phyloP scores from a whole-genome alignment of 2,329 filamentous ascomycete species.

The Colletotrichum tabaci region DNA sequence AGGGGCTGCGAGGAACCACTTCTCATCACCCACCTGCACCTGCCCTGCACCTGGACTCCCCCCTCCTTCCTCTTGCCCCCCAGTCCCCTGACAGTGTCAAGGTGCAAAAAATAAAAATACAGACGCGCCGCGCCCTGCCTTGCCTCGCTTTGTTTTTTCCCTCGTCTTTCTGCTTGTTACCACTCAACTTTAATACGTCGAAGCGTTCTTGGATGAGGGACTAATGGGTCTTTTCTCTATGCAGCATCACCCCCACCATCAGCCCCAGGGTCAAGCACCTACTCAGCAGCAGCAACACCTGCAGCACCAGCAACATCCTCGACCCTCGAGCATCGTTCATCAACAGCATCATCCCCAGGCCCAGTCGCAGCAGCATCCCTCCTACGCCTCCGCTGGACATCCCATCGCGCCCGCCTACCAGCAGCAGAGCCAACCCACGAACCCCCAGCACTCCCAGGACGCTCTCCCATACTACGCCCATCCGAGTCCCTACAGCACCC shows the following conservation, averaged over 20 bases:
- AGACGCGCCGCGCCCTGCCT: conserved; percentile 59
- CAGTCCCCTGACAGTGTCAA: conserved; percentile 63
- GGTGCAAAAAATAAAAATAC: conserved; percentile 64
- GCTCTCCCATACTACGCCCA: conserved; percentile 81
- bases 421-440: conserved; percentile 73
- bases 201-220: conserved; percentile 54
- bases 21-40: conserved; percentile 45
- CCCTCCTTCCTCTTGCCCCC: conserved; percentile 46
- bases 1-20: conserved; percentile 23
- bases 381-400: conserved; percentile 78
- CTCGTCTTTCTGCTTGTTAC: conserved; percentile 48
- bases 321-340: conserved; percentile 80
- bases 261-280: conserved; percentile 80
- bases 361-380: conserved; percentile 74
- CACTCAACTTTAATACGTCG: conserved; percentile 46
- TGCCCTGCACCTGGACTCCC: conserved; percentile 46
- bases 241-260: conserved; percentile 84
- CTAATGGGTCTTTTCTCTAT: conserved; percentile 74
- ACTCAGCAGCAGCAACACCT: conserved; percentile 77
- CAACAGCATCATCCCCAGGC: conserved; percentile 80
- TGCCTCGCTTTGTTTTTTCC: conserved; percentile 54
- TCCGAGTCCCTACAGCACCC: conserved; percentile 86
- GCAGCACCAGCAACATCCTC: conserved; percentile 77
- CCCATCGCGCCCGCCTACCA: conserved; percentile 78
- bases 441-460: conserved; percentile 76